Conservation (phyloP, 305 asterid species). For the Fraxinus paxiana region DNA sequence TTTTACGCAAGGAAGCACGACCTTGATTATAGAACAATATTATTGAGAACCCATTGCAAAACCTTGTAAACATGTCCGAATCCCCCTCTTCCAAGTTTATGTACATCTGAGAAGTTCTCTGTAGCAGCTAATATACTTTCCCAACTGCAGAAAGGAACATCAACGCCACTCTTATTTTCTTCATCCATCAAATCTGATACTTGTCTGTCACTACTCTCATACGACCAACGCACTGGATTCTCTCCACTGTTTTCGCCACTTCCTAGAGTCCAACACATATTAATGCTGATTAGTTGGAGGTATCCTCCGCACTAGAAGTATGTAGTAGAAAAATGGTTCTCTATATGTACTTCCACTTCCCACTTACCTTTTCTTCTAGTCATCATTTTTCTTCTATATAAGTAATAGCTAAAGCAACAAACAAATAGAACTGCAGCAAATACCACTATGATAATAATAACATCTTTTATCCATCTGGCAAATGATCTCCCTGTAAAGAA, state of each 20-base stretch:
- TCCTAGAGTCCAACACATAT: constrained; percentile 7
- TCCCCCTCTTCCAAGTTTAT: constrained; percentile 53
- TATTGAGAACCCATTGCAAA: constrained; percentile 28
- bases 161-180: constrained; percentile 26
- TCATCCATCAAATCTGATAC: constrained; percentile 24
- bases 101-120: constrained; percentile 34
- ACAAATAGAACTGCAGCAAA: constrained; percentile 26
- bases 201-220: constrained; percentile 21
- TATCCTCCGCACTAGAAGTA: not conserved
- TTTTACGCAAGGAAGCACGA: not conserved
- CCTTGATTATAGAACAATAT: not conserved
- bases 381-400: constrained; percentile 14
- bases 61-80: constrained; percentile 19
- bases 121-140: constrained; percentile 39
- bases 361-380: constrained; percentile 20
- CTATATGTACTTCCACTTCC: not conserved
- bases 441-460: not conserved
- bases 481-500: not conserved
- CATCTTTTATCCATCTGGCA: not conserved
- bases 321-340: not conserved
- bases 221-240: not conserved
- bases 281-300: not conserved
- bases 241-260: not conserved
- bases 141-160: constrained; percentile 29
- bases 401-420: constrained; percentile 23